Base-by-base conservation (phyloP, 106 monocot genomes). In the Chionographis japonica region DNA sequence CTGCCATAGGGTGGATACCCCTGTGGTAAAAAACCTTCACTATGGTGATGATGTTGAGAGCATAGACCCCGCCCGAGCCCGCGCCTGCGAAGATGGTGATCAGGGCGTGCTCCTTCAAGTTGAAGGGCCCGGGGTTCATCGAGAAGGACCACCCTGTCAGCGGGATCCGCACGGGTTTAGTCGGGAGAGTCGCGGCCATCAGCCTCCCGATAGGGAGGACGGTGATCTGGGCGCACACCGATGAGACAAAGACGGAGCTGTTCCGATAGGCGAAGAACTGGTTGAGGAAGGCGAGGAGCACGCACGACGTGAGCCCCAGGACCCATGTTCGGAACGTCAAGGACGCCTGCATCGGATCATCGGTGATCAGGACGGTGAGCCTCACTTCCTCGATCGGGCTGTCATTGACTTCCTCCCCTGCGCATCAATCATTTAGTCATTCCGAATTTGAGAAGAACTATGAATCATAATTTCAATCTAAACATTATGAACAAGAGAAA, bases 261-360 rank as follows among this genome's bases (percentile, higher is more conserved):
- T 51, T 53, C 10, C 74, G 65, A 36, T 49, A 74, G 37, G 20
- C 15, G 55, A 66, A 66, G 65, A 74, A 66, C 42, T 66, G 56
- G 66, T 74, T 74, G 15, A 50, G 51, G 38, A 75, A 75, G 2
- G 75, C 5, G 11, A 75, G 59, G 39, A 68, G 3, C 1, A 54
- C 68, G 54, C 75, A 75, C 3, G 67, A 60, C 2, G 15, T 53
- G 52, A 53, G 3, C 6, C 75, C 75, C 0, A 75, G 51, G 1
- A 75, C 18, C 75, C 75, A 75, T 54, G 75, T 75, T 40, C 75
- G 57, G 68, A 75, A 68, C 7, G 75, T 75, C 14, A 75, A 10
- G 5, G 6, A 7, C 4, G 75, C 53, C 3, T 60, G 18, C 0
- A 12, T 58, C 0, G 52, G 52, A 40, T 67, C 67, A 50, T 75